Evolutionary conservation across 331 rosid genomes (phyloP), one percentile per base, ranked within the genome.

Genomic region (Saraca asoca): DNA sequence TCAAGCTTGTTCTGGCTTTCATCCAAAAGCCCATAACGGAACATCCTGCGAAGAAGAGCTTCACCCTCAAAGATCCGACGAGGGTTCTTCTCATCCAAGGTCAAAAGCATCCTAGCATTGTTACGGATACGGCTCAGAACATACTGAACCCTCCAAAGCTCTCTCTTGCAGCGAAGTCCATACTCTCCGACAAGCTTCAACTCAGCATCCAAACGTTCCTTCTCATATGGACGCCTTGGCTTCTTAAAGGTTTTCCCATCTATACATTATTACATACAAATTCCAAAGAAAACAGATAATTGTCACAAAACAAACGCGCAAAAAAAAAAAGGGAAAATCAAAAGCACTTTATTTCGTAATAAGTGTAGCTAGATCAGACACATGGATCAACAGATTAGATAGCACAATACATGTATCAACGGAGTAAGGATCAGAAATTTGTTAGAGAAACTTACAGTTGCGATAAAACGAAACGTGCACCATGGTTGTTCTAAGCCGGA

Each of bases 191-290:
- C 95, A 2, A 89, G 84, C 64, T 77, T 89, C 71, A 81, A 55
- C 94, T 87, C 94, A 11, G 91, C 91, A 56, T 89, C 96, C 79
- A 89, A 75, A 5, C 91, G 87, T 31, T 87, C 87, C 86, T 87
- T 89, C 85, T 87, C 85, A 57, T 85, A 82, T 0, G 86, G 85
- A 42, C 92, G 85, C 13, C 83, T 83, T 0, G 91, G 96, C 80
- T 88, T 88, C 87, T 88, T 88, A 60, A 88, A 83, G 1, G 95
- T 85, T 70, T 85, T 88, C 13, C 89, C 95, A 77, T 88, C 87
- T 88, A 31, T 43, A 56, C 3, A 43, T 2, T 7, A 71, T 0
- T n/a, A 7, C 41, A 53, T 10, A 34, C 24, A 14, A n/a, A 38
- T 11, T 12, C 6, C 18, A 6, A 14, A 60, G 34, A 7, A 6